Evolutionary conservation across 108 stramenopile genomes (phyloP).

Genomic region (Asterionellopsis glacialis): DNA sequence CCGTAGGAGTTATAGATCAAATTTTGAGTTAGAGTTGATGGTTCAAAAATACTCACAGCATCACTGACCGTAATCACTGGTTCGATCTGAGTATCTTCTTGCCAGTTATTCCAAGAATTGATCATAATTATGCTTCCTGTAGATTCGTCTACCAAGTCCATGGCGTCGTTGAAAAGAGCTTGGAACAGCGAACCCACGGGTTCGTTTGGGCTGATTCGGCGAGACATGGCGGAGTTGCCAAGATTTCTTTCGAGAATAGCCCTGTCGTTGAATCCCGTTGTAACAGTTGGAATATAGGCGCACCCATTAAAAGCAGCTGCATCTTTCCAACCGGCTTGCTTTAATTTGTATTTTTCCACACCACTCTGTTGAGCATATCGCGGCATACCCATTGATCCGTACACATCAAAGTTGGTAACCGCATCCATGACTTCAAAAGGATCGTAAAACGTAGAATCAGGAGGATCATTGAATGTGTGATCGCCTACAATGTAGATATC

Average conservation of each 20-base stretch:
- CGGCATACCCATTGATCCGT: neutral
- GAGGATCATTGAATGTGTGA: constrained; percentile 16
- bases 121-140: constrained; percentile 18
- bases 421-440: neutral
- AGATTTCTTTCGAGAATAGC: constrained; percentile 7
- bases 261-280: constrained; percentile 26
- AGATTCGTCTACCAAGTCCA: constrained; percentile 14
- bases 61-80: constrained; percentile 12
- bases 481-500: constrained; percentile 31
- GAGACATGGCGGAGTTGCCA: constrained; percentile 15
- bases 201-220: constrained; percentile 6
- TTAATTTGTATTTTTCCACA: neutral
- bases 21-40: constrained; percentile 18
- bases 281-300: constrained; percentile 13
- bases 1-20: constrained; percentile 35
- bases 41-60: constrained; percentile 1
- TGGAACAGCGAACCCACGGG: constrained; percentile 19
- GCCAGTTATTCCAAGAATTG: constrained; percentile 45
- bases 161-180: constrained; percentile 7
- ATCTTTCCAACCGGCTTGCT: neutral
- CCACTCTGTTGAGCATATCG: neutral
- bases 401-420: neutral
- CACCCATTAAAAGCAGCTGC: neutral
- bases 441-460: constrained; percentile 2
- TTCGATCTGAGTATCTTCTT: constrained; percentile 42